phyloP scores from a whole-genome alignment of 2,329 filamentous ascomycete species.

The Amauroascus niger region DNA sequence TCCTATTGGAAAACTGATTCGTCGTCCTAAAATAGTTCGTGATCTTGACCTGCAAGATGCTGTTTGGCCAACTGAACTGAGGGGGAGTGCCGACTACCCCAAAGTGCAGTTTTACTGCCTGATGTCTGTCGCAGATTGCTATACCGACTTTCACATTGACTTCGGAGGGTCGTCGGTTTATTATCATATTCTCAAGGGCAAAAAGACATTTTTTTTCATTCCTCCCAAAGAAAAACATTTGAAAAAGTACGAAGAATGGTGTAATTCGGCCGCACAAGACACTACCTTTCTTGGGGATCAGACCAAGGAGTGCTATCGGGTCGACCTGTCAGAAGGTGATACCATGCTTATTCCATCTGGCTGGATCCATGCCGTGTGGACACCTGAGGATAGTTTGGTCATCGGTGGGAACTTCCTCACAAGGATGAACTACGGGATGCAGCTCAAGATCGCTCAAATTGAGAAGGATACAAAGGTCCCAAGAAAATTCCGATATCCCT shows the following conservation, averaged over 20 bases:
- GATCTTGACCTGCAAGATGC: constrained; percentile 49
- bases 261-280: constrained; percentile 56
- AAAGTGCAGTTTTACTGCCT: constrained; percentile 60
- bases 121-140: constrained; percentile 62
- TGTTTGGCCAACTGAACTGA: constrained; percentile 43
- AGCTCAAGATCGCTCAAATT: constrained; percentile 55
- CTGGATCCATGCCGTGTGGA: constrained; percentile 65
- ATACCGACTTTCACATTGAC: constrained; percentile 63
- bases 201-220: constrained; percentile 63
- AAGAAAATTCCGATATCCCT: constrained; percentile 56
- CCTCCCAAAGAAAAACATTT: constrained; percentile 58
- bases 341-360: constrained; percentile 63
- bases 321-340: constrained; percentile 56
- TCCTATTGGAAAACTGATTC: constrained; percentile 51
- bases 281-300: constrained; percentile 55
- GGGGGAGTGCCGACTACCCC: constrained; percentile 48
- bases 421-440: constrained; percentile 55
- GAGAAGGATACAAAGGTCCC: constrained; percentile 59
- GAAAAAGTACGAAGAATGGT: constrained; percentile 63
- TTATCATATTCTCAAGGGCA: constrained; percentile 59
- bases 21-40: constrained; percentile 54
- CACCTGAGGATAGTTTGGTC: constrained; percentile 57
- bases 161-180: constrained; percentile 62
- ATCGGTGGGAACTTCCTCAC: constrained; percentile 64
- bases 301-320: constrained; percentile 57